phyloP scores from a whole-genome alignment of 2,329 filamentous ascomycete species.

The Chrysoporthe cubensis region DNA sequence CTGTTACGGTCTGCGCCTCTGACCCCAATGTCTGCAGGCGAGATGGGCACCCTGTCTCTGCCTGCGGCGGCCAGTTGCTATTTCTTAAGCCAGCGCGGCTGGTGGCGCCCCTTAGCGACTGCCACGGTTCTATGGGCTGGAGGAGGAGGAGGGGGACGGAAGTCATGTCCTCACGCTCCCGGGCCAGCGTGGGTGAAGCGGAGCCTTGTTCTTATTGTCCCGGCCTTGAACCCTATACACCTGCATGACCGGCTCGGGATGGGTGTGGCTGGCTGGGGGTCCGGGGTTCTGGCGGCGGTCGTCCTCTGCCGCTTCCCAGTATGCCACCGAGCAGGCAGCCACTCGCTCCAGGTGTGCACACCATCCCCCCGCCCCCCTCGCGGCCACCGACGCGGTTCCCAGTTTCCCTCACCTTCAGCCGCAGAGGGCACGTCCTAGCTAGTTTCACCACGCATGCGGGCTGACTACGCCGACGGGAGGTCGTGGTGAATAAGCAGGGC shows the following conservation, averaged over 20 bases:
- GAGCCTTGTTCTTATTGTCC: background rate
- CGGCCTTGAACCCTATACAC: background rate
- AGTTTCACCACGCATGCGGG: conserved; percentile 3
- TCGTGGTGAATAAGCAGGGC: background rate
- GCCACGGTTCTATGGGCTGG: too few relatives aligned
- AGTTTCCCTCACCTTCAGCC: background rate
- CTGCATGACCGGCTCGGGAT: background rate
- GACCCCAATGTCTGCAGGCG: background rate
- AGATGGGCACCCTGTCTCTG: background rate
- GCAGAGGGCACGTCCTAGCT: background rate
- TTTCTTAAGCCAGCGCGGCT: background rate
- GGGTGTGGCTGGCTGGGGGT: background rate
- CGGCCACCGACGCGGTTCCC: background rate
- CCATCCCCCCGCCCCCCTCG: background rate
- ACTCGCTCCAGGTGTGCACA: background rate
- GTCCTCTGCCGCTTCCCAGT: background rate
- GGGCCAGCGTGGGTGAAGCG: too few relatives aligned
- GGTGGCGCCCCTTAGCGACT: too few relatives aligned
- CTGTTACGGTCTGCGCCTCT: background rate
- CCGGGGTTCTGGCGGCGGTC: background rate
- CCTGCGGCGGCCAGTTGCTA: background rate
- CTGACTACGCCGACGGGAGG: background rate
- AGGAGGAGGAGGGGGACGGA: too few relatives aligned
- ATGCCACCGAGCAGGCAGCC: background rate
- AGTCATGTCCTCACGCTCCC: too few relatives aligned